Evolutionary conservation across 2,329 filamentous ascomycete species (phyloP), one percentile per base, ranked within the genome.

Genomic region (Pezicula rhizophila): DNA sequence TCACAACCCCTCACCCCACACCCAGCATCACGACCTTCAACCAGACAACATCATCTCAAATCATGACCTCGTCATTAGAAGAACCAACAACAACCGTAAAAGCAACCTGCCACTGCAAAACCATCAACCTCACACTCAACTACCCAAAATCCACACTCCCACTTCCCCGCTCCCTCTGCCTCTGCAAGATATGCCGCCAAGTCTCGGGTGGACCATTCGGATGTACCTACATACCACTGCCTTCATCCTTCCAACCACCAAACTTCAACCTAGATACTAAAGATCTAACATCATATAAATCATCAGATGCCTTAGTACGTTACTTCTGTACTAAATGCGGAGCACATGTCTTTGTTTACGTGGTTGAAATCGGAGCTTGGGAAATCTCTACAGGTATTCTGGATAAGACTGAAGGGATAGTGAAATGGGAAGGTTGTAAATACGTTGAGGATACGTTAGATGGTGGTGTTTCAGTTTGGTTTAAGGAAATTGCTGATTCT

Each of bases 301-400:
- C 72, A 48, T 73, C 73, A 2, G 56, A 67, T 8, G 55, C 62
- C 10, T 53, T 72, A 26, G 70, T 60, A 34, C 66, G 70, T 15
- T 76, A 71, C 56, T 76, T 76, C 57, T 80, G 77, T 60, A 60
- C 60, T 14, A 73, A 62, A 20, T 80, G 77, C 52, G 75, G 76
- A 28, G 68, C 70, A 8, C 71, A 74, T 56, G 62, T 68, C 47
- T 66, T 69, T 40, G 57, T 63, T 15, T 23, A 52, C 14, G 51
- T 63, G 25, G 17, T 56, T 15, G 55, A 56, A 34, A 51, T 52
- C 6, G 54, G 53, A 5, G 55, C 57, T 8, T 62, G 56, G 50
- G 61, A 62, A 43, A 47, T 68, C n/a, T 60, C 67, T 20, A 66
- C 69, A 7, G 60, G 66, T 1, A 63, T 68, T 8, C 57, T 64